Base-by-base conservation (phyloP, 345 rosid species). In the Hibiscus mutabilis region DNA sequence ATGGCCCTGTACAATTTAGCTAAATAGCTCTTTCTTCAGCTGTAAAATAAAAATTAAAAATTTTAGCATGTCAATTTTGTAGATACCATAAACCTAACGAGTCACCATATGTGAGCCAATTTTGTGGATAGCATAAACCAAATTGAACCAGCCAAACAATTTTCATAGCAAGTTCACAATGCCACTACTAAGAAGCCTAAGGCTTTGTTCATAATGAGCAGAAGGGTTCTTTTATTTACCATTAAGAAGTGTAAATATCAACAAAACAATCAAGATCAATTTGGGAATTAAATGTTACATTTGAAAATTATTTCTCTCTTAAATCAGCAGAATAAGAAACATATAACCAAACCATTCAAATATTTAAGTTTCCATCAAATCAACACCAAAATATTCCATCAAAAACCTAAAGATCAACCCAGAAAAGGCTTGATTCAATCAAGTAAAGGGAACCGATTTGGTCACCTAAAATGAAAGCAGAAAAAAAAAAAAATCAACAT, bases 21-120 rank as follows among this genome's bases (percentile, higher is more conserved):
- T 22, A 75, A 44, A 18, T 69, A 69, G 69, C 66, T 59, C 44
- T 73, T 8, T 71, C 76, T 71, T 70, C 76, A 64, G 82, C 93
- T 87, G 83, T 13, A 78, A 77, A 72, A 55, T 16, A 59, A 15
- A 80, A 64, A 57, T 16, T n/a, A n/a, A 57, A 47, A 10, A 56
- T 4, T 22, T 22, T 18, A 57, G 37, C 29, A 66, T 35, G 49
- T 68, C 60, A 25, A 37, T 27, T 16, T 60, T 18, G n/a, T n/a
- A n/a, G n/a, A n/a, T n/a, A n/a, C n/a, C n/a, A n/a, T n/a, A n/a
- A n/a, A n/a, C n/a, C n/a, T n/a, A n/a, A n/a, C n/a, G n/a, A n/a
- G n/a, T n/a, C n/a, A n/a, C n/a, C n/a, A n/a, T n/a, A n/a, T n/a
- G n/a, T n/a, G n/a, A n/a, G n/a, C n/a, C n/a, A n/a, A n/a, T n/a